Evolutionary conservation across 768 basidiomycete genomes (phyloP).

Genomic region (Rickenella mellea): DNA sequence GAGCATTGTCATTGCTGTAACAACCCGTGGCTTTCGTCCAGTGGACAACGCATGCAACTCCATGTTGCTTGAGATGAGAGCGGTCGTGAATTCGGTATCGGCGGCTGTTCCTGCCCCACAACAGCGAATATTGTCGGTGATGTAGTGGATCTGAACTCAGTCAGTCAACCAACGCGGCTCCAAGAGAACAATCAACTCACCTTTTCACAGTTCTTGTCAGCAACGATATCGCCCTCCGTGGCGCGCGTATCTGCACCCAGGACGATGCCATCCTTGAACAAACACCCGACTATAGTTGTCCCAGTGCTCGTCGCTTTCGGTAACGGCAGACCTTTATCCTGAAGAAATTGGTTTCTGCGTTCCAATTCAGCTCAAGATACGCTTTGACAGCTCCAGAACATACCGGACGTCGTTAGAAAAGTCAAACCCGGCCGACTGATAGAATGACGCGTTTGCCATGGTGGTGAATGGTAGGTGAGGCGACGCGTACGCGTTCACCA

Average conservation of each 20-base stretch:
- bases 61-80: conserved; percentile 92
- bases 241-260: conserved; percentile 96
- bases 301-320: conserved; percentile 89
- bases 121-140: conserved; percentile 91
- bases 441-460: conserved; percentile 41
- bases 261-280: conserved; percentile 87
- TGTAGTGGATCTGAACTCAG: conserved; percentile 79
- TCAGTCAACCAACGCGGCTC: not conserved
- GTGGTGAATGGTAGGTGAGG: no score
- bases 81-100: conserved; percentile 92
- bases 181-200: conserved; percentile 28
- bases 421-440: conserved; percentile 56
- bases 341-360: conserved; percentile 62
- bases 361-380: not conserved
- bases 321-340: conserved; percentile 57
- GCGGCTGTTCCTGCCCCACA: conserved; percentile 99
- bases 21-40: conserved; percentile 85
- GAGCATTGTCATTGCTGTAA: conserved; percentile 98
- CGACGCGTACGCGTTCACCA: no score
- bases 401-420: conserved; percentile 72
- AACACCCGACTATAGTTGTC: conserved; percentile 95
- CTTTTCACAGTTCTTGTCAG: conserved; percentile 99
- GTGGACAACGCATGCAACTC: conserved; percentile 87
- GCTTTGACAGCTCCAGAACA: conserved; percentile 2
- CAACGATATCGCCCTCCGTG: conserved; percentile 88